Evolutionary conservation across 148 eudicot genomes (phyloP), one percentile per base, ranked within the genome.

Genomic region (Tetragonia tetragonoides): DNA sequence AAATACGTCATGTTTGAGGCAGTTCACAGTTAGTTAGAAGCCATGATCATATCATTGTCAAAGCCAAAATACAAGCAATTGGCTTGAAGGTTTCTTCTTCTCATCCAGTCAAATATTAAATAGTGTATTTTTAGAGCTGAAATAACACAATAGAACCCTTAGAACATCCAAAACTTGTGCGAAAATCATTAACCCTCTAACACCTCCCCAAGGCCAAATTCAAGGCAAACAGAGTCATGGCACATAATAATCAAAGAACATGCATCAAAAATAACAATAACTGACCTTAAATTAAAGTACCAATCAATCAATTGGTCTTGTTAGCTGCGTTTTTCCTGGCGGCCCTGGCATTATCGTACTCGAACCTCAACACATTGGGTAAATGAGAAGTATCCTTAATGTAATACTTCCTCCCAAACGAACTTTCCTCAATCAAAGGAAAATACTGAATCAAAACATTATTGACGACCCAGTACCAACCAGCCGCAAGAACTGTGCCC

Each of bases 311-410:
- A 70, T 66, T 60, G 28, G 78, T 83, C 74, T 89, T 91, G 56
- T 82, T 78, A 20, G 77, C 75, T 3, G 59, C 70, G 38, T 83
- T 83, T 42, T 78, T 85, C 78, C 91, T 83, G 2, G 93, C 96
- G 44, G 91, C 90, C 67, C 93, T 78, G 0, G 96, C 91, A 80
- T 91, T 89, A 74, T 91, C 97, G 42, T 91, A 95, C 89, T 95
- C 98, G 75, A 95, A 95, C 84, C 87, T 89, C 89, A 95, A 77
- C 73, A 91, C 93, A 82, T 95, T 82, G 10, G 89, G 86, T 23
- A 95, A 88, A 78, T 95, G 98, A 10, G 96, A 90, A 56, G 98
- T 92, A 79, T 95, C 98, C 90, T 95, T 95, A 5, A 92, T 82
- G 79, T 91, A 95, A 46, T 87, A 85, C 68, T 71, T 47, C 81